phyloP scores from a whole-genome alignment of 2,329 filamentous ascomycete species.

The Zymoseptoria passerinii region DNA sequence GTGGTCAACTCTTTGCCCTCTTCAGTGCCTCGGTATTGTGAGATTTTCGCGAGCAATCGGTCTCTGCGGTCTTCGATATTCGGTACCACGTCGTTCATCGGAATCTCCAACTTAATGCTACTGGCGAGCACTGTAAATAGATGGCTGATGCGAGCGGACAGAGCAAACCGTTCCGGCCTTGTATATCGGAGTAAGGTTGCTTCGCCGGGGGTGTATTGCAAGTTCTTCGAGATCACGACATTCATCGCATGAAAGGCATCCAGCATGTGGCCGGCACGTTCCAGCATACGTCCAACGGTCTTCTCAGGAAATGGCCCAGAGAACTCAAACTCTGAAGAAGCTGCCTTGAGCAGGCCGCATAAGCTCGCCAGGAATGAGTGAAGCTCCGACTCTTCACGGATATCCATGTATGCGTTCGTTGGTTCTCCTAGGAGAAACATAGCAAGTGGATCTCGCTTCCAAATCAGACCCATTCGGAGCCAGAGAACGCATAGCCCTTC shows the following conservation, averaged over 20 bases:
- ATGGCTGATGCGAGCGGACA: conserved; percentile 87
- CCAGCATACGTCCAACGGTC: conserved; percentile 65
- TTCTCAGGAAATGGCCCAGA: conserved; percentile 75
- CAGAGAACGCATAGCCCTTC: conserved; percentile 85
- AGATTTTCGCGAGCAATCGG: conserved; percentile 75
- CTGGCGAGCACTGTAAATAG: conserved; percentile 78
- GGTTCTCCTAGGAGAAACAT: conserved; percentile 46
- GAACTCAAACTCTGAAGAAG: conserved; percentile 80
- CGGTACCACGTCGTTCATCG: conserved; percentile 79
- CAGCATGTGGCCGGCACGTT: conserved; percentile 72
- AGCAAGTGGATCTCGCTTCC: conserved; percentile 85
- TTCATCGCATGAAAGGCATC: conserved; percentile 97
- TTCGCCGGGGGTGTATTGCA: conserved; percentile 69
- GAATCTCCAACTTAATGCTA: conserved; percentile 89
- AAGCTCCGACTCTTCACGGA: conserved; percentile 79
- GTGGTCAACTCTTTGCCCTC: conserved; percentile 44
- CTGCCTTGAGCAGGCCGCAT: conserved; percentile 63
- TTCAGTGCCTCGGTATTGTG: conserved; percentile 70
- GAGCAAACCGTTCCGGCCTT: conserved; percentile 63
- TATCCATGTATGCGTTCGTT: conserved; percentile 60
- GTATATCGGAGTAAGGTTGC: conserved; percentile 73
- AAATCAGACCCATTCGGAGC: conserved; percentile 89
- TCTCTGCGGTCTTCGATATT: conserved; percentile 75
- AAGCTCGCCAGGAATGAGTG: conserved; percentile 69
- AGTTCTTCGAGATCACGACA: conserved; percentile 75